Conservation (phyloP, 495 filamentous ascomycete genomes). For the Penicillium macrosclerotiorum region DNA sequence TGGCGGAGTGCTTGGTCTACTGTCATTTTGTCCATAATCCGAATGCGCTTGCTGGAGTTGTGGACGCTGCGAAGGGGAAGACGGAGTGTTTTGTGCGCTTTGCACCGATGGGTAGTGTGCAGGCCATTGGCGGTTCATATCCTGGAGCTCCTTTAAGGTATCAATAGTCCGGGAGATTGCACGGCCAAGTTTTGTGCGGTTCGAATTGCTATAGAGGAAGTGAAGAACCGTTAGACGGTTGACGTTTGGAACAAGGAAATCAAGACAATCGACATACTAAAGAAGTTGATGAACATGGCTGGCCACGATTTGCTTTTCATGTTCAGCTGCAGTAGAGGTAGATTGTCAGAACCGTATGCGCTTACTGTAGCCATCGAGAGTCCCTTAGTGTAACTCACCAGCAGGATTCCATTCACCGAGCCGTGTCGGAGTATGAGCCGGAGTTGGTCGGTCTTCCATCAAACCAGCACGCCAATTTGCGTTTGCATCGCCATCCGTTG, state of each 20-base stretch:
- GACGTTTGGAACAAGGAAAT: constrained; percentile 8
- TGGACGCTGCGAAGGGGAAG: constrained; percentile 40
- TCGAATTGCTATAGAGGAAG: constrained; percentile 76
- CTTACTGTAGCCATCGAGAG: not conserved
- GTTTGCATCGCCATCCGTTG: constrained; percentile 43
- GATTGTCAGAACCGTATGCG: not conserved
- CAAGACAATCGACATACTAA: constrained; percentile 46
- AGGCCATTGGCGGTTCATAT: constrained; percentile 88
- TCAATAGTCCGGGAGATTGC: constrained; percentile 84
- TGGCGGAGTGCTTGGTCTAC: constrained; percentile 33
- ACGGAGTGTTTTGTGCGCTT: constrained; percentile 56
- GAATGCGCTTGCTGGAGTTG: constrained; percentile 55
- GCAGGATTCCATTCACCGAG: constrained; percentile 49
- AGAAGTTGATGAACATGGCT: constrained; percentile 72
- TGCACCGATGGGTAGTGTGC: constrained; percentile 91
- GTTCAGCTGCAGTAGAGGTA: constrained; percentile 42
- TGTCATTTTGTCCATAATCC: constrained; percentile 29
- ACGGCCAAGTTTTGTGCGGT: constrained; percentile 78
- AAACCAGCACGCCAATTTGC: constrained; percentile 57
- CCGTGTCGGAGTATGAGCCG: constrained; percentile 53
- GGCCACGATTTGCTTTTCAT: constrained; percentile 59
- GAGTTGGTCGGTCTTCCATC: constrained; percentile 65
- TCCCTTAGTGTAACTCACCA: constrained; percentile 30
- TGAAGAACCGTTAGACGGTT: constrained; percentile 22
- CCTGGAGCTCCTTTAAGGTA: constrained; percentile 73